Evolutionary conservation across 2,329 filamentous ascomycete species (phyloP).

Genomic region (Talaromyces rugulosus): DNA sequence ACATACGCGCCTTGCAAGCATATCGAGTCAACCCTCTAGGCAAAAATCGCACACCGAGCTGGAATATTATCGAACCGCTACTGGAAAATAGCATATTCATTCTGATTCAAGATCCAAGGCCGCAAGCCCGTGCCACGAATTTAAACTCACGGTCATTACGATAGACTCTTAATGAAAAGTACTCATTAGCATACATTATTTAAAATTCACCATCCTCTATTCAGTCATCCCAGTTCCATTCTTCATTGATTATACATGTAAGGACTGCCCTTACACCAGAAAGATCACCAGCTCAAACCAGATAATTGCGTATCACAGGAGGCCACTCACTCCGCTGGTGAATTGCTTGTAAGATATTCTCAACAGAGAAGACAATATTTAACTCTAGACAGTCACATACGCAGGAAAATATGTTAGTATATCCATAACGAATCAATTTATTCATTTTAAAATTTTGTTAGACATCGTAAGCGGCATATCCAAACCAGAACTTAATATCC

Average conservation of each 20-base stretch:
- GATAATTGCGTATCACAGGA: constrained; percentile 25
- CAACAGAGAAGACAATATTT: constrained; percentile 19
- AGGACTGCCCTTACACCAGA: not conserved
- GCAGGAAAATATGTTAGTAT: constrained; percentile 28
- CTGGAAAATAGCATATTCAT: too few species aligned
- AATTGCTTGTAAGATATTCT: constrained; percentile 20
- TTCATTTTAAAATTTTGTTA: constrained; percentile 29
- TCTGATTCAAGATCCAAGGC: not conserved
- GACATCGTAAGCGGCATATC: constrained; percentile 20
- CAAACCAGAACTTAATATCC: constrained; percentile 15
- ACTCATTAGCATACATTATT: constrained; percentile 1
- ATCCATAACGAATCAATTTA: constrained; percentile 32
- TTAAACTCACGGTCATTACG: constrained; percentile 8
- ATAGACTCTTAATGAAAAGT: constrained; percentile 1
- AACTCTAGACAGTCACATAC: constrained; percentile 19
- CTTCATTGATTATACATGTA: constrained; percentile 3
- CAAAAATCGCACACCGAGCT: too few species aligned
- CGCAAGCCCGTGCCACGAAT: constrained; percentile 6
- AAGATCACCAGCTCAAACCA: constrained; percentile 21
- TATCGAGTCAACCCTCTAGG: too few species aligned
- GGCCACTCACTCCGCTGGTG: constrained; percentile 23
- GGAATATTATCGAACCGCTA: too few species aligned
- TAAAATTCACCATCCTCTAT: not conserved
- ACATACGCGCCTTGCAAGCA: constrained; percentile 82
- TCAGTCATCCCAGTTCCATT: not conserved